Conservation (phyloP, 305 asterid genomes). For the Fraxinus platypoda region DNA sequence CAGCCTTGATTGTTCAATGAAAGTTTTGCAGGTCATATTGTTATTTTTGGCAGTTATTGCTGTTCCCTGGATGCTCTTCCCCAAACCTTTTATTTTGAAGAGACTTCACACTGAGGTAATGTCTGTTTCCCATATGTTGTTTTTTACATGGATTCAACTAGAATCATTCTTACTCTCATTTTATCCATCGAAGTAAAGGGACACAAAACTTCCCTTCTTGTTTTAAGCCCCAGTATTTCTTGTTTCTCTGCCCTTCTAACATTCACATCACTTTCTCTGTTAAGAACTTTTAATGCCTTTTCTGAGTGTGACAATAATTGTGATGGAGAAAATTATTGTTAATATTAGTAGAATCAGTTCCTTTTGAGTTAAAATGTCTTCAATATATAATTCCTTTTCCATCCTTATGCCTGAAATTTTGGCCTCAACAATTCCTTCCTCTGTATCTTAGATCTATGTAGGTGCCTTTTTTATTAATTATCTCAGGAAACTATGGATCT, state of each 20-base stretch:
- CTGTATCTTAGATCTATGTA: too few species aligned
- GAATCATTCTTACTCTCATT: slow-evolving; percentile 3
- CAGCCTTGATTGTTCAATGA: slow-evolving; percentile 5
- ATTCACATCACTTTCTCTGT: neutral
- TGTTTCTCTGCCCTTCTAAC: neutral
- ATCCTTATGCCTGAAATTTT: neutral
- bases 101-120: slow-evolving; percentile 80
- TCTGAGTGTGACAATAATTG: too few species aligned
- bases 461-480: too few species aligned
- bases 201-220: slow-evolving; percentile 12
- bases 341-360: neutral
- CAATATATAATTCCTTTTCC: neutral
- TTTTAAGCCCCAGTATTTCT: neutral
- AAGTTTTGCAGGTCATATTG: slow-evolving; percentile 60
- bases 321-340: neutral
- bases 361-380: neutral
- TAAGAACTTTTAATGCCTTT: neutral
- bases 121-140: slow-evolving; percentile 13
- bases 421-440: neutral
- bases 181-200: slow-evolving; percentile 11
- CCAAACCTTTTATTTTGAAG: slow-evolving; percentile 89
- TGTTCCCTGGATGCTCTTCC: slow-evolving; percentile 99
- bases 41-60: slow-evolving; percentile 80
- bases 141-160: slow-evolving; percentile 1
- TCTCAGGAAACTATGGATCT: too few species aligned